These are phyloP conservation scores for Kuraishia piskuri DNA, from an alignment of 805 yeast species.

Conservation along the genomic window DNA sequence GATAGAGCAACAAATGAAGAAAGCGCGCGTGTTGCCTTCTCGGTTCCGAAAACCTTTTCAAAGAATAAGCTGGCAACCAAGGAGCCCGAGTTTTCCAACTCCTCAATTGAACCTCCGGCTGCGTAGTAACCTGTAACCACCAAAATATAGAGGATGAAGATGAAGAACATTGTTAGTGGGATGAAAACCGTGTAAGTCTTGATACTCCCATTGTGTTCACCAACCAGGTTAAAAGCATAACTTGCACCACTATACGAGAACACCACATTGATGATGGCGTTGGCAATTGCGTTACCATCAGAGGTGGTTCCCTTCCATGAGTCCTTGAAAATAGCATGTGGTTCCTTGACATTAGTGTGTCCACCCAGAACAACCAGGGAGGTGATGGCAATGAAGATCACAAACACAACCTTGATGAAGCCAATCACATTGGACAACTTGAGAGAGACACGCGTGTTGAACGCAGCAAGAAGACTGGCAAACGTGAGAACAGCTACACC, in stretches of 20 bases:
- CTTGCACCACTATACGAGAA: slow-evolving; percentile 33
- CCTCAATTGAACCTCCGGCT: slow-evolving; percentile 53
- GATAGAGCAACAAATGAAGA: slow-evolving; percentile 75
- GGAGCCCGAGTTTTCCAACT: slow-evolving; percentile 50
- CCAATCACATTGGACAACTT: slow-evolving; percentile 61
- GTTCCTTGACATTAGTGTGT: slow-evolving; percentile 31
- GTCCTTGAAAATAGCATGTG: slow-evolving; percentile 31
- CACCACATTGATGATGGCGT: slow-evolving; percentile 33
- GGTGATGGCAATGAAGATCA: slow-evolving; percentile 59
- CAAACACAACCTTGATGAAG: slow-evolving; percentile 62
- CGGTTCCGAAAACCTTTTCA: slow-evolving; percentile 55
- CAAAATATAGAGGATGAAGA: slow-evolving; percentile 63
- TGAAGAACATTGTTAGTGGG: slow-evolving; percentile 55
- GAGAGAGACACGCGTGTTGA: slow-evolving; percentile 58
- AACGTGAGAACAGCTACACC: slow-evolving; percentile 70
- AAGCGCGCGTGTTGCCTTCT: slow-evolving; percentile 54
- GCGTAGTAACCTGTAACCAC: slow-evolving; percentile 77
- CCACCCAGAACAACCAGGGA: slow-evolving; percentile 85
- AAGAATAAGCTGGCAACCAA: slow-evolving; percentile 73
- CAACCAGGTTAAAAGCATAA: slow-evolving; percentile 29
- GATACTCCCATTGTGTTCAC: slow-evolving; percentile 55
- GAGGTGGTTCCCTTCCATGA: slow-evolving; percentile 31
- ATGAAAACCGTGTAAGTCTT: slow-evolving; percentile 65
- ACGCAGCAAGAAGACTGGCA: slow-evolving; percentile 54
- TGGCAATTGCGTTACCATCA: slow-evolving; percentile 32